Evolutionary conservation across 2,329 filamentous ascomycete genomes (phyloP), one percentile per base, ranked within the genome.

Genomic region (Botrytis tulipae): DNA sequence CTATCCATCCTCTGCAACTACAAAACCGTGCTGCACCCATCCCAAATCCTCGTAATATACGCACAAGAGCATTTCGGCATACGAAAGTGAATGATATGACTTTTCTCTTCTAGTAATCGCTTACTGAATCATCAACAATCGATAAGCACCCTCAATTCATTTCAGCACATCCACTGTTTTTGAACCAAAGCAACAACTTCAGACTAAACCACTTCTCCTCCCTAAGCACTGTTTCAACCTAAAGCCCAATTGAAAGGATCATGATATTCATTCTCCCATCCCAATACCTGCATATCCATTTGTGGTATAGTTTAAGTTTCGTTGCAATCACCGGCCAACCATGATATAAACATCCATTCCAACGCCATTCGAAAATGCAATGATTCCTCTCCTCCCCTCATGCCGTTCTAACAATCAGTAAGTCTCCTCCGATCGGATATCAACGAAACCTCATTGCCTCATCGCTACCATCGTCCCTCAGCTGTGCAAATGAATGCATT

Each of bases 341-440:
- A 69, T 69, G n/a, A 57, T 68, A 42, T 68, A 68, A 44, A 57
- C 35, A 57, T 59, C 66, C 66, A 69, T 57, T 57, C 66, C 48
- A 69, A 69, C 66, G 66, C 66, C 66, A 69, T 69, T 57, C 18
- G 48, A 68, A 69, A 57, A 69, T 69, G 66, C 66, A 69, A 69
- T 59, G 66, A 57, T 69, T 42, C 48, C 66, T 69, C 66, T 32
- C 66, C 69, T 22, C 40, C 14, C 9, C 37, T 37, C 69, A 16
- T 40, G n/a, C 46, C 46, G 48, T n/a, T 37, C 48, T 40, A 57
- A 29, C 48, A 32, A 57, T 57, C 42, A 69, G 57, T 69, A n/a
- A 66, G 25, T 42, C 37, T 51, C 18, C 3, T 22, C 48, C 12
- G n/a, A 37, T n/a, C 7, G 10, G 25, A 59, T 69, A 32, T 57